Evolutionary conservation across 257 asterid species (phyloP).

Genomic region (Cinchona pubescens): DNA sequence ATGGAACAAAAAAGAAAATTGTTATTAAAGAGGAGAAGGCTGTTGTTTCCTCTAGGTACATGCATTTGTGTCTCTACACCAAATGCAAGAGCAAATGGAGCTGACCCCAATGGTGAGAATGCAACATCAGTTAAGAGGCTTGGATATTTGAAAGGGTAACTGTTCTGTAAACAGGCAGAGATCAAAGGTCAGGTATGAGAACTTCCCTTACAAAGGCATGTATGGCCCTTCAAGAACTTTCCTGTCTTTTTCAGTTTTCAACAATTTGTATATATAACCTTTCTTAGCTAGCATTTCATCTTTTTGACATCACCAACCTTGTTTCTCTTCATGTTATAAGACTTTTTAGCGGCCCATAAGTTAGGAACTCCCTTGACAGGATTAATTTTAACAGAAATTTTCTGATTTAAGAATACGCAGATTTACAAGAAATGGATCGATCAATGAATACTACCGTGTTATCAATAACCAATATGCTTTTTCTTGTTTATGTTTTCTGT

Average conservation of each 20-base stretch:
- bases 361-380: not conserved
- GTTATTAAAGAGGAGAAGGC: conserved; percentile 80
- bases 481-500: not conserved
- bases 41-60: conserved; percentile 70
- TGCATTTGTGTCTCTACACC: conserved; percentile 63
- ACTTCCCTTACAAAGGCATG: not conserved
- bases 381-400: not conserved
- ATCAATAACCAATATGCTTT: not conserved
- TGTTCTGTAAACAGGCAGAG: conserved; percentile 52
- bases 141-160: conserved; percentile 31
- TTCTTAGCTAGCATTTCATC: not conserved
- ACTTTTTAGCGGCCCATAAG: not conserved
- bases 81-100: conserved; percentile 37
- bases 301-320: not conserved
- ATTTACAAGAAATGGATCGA: not conserved
- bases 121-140: conserved; percentile 32
- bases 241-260: too few species aligned
- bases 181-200: conserved; percentile 61
- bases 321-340: too few species aligned
- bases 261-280: too few species aligned
- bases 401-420: not conserved
- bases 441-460: not conserved
- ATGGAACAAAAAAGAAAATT: conserved; percentile 39
- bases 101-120: conserved; percentile 33
- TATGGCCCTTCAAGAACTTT: not conserved